These are phyloP conservation scores for Plectosphaerella cucumerina DNA, from an alignment of 2,329 filamentous ascomycete genomes.

Conservation along the genomic window DNA sequence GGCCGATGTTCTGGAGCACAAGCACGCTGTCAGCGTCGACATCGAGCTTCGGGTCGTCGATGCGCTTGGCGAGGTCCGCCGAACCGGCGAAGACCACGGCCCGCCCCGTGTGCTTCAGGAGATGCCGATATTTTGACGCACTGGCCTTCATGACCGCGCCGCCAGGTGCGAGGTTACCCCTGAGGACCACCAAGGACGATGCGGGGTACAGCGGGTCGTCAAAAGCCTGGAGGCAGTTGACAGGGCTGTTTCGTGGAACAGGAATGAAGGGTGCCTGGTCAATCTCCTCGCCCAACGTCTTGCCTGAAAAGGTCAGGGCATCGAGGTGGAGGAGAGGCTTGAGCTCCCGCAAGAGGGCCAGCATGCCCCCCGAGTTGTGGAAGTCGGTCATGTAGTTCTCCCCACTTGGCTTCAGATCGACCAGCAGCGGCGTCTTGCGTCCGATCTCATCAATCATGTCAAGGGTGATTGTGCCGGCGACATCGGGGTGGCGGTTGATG, in stretches of 20 bases:
- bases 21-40: slow-evolving; percentile 60
- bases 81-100: slow-evolving; percentile 69
- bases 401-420: slow-evolving; percentile 81
- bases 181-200: slow-evolving; percentile 77
- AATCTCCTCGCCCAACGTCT: slow-evolving; percentile 77
- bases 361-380: slow-evolving; percentile 82
- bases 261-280: slow-evolving; percentile 61
- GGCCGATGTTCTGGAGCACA: slow-evolving; percentile 83
- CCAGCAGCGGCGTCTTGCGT: slow-evolving; percentile 73
- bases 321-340: slow-evolving; percentile 71
- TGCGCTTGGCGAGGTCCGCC: slow-evolving; percentile 67
- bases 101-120: slow-evolving; percentile 40
- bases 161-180: slow-evolving; percentile 77
- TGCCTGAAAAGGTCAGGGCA: slow-evolving; percentile 79
- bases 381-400: slow-evolving; percentile 88
- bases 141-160: slow-evolving; percentile 91
- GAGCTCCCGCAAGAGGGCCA: slow-evolving; percentile 74
- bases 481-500: slow-evolving; percentile 64
- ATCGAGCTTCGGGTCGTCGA: slow-evolving; percentile 55
- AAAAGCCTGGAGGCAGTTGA: slow-evolving; percentile 61
- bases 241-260: slow-evolving; percentile 24
- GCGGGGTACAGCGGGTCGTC: slow-evolving; percentile 61
- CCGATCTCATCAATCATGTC: slow-evolving; percentile 77
- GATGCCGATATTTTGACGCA: slow-evolving; percentile 68
- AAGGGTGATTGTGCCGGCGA: slow-evolving; percentile 61